phyloP scores from a whole-genome alignment of 2,329 filamentous ascomycete species.

The Pseudopyricularia cyperi region DNA sequence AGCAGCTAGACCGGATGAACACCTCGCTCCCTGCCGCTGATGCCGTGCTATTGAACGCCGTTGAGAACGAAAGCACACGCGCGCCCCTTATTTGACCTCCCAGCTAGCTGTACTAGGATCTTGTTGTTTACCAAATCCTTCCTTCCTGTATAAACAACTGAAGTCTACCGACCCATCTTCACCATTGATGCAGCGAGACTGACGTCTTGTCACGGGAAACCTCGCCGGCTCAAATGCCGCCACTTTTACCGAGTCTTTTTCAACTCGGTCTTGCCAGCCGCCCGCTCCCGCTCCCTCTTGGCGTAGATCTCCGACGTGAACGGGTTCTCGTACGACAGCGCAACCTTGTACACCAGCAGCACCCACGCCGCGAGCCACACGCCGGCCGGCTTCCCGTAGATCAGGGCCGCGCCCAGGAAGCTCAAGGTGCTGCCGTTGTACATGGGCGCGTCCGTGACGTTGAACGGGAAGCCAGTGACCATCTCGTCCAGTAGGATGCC shows the following conservation, averaged over 20 bases:
- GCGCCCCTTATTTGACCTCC: neutral
- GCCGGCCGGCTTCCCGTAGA: conserved; percentile 79
- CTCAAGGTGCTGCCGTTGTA: conserved; percentile 89
- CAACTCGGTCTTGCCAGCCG: conserved; percentile 23
- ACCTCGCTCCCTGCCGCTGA: neutral
- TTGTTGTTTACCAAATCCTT: neutral
- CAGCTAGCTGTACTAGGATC: neutral
- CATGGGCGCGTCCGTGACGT: conserved; percentile 82
- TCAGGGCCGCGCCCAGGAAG: conserved; percentile 77
- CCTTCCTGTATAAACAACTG: neutral
- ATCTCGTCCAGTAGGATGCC: conserved; percentile 94
- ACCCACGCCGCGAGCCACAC: conserved; percentile 65
- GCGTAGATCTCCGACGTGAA: conserved; percentile 91
- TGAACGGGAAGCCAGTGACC: conserved; percentile 94
- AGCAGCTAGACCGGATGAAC: neutral
- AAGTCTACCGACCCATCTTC: neutral
- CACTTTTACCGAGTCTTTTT: conserved; percentile 37
- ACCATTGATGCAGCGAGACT: neutral
- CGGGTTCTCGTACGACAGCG: conserved; percentile 79
- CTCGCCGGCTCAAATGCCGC: neutral
- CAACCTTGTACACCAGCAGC: conserved; percentile 64
- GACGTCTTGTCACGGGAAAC: neutral
- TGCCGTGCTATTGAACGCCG: neutral
- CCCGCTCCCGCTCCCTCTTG: conserved; percentile 57
- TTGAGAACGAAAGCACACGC: neutral